Conservation (phyloP, 1,284 basidiomycete species). For the Moesziomyces sp. region DNA sequence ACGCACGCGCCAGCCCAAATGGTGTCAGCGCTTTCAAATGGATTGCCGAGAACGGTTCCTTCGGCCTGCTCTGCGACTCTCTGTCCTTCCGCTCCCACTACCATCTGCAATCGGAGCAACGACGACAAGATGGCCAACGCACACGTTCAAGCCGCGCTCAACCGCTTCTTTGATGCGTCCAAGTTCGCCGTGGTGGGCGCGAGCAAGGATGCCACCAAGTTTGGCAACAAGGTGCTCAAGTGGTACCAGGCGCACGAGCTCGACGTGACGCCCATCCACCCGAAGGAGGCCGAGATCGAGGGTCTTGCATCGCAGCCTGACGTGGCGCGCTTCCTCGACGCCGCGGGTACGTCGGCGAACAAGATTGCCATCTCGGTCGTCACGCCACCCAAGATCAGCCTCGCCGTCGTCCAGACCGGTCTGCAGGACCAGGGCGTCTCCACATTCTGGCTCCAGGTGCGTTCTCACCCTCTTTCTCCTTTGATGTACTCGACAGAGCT, state of each 20-base stretch:
- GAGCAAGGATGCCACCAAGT: conserved; percentile 59
- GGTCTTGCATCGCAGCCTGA: conserved; percentile 25
- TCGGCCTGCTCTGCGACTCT: not conserved
- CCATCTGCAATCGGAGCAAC: not conserved
- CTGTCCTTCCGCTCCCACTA: conserved; percentile 5
- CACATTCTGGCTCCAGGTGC: conserved; percentile 60
- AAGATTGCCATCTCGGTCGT: conserved; percentile 60
- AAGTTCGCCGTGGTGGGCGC: conserved; percentile 62
- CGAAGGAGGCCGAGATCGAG: conserved; percentile 56
- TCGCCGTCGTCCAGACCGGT: conserved; percentile 53
- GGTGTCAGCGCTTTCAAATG: conserved; percentile 12
- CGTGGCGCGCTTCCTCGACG: conserved; percentile 22
- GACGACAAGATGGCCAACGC: conserved; percentile 26
- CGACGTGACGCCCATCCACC: conserved; percentile 59
- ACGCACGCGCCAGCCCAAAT: conserved; percentile 8
- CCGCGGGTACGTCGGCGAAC: conserved; percentile 23
- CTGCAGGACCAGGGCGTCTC: conserved; percentile 48
- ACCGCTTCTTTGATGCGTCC: conserved; percentile 52
- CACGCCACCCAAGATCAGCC: conserved; percentile 59
- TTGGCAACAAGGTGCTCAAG: conserved; percentile 62
- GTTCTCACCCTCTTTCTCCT: not conserved
- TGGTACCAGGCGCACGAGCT: conserved; percentile 60
- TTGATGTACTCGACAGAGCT: too few species aligned
- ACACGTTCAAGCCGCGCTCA: conserved; percentile 39
- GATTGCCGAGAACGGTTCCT: conserved; percentile 6